Base-by-base conservation (phyloP, 257 asterid genomes). In the Capsicum chinense region DNA sequence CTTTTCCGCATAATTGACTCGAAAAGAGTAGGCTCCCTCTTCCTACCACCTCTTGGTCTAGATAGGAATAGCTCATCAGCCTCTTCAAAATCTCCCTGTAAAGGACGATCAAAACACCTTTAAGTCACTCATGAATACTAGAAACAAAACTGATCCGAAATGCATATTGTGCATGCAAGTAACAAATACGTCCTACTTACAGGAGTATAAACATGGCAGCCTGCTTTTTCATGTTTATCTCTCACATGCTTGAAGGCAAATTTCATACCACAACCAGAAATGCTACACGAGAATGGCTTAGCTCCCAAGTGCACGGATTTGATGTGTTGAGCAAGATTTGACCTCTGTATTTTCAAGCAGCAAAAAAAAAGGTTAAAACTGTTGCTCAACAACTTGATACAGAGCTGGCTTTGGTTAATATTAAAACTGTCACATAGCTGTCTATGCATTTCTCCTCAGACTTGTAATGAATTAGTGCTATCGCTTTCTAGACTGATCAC, bases 181-280 rank as follows among this genome's bases (percentile, higher is more conserved):
- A 73, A 48, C 60, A 73, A 9, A 68, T 44, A 60, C 19, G 13
- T 57, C 9, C 2, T 35, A 70, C 97, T 91, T 89, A 94, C 99
- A 0, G 81, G 87, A 12, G 92, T 90, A 85, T 87, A 92, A 42
- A 87, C 83, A 85, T 96, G 99, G 90, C 89, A 83, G 35, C 94
- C 95, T 1, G 98, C 91, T 79, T 86, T 89, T 85, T 96, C 99
- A 59, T 96, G 99, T 12, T 89, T 92, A 89, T 96, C 94, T 88
- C 98, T 90, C 78, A 93, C 99, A 4, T 96, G 99, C 85, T 94
- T 96, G 92, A 89, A 96, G 12, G 98, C 83, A 66, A 94, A 96
- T 83, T 69, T 90, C 97, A 79, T 86, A 74, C 90, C 73, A 90
- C 99, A 96, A 5, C 93, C 93, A 39, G 91, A 85, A 42, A 92